Evolutionary conservation across 2,329 filamentous ascomycete species (phyloP), one percentile per base, ranked within the genome.

Genomic region (Fusarium phyllophilum): DNA sequence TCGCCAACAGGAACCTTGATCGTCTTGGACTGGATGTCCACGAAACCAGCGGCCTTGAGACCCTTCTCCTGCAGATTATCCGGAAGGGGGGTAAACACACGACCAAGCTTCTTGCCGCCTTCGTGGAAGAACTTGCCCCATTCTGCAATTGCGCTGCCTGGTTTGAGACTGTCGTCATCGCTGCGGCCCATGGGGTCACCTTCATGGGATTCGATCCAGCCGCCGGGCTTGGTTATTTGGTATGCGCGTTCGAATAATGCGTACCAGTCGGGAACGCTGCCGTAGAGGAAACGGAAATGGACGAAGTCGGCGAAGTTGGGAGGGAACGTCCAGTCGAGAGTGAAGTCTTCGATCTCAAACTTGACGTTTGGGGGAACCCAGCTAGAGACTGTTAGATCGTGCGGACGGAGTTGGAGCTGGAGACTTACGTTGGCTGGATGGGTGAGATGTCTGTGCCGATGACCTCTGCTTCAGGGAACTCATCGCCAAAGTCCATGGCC

Each of bases 271-370:
- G 83, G 80, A 63, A 91, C 86, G 62, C 86, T 86, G 31, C 90
- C 90, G 8, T 86, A 82, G 72, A 92, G 82, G 74, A 88, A 84
- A 36, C 88, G 86, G 13, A 88, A 86, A 77, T 92, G 91, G 60
- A 92, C 86, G 73, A 87, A 89, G 79, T 92, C 89, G 75, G 90
- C 89, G 36, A 84, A 79, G 62, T 74, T 66, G 11, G 62, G 55
- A 38, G 62, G 54, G 44, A 78, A 81, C 2, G 78, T 81, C 80
- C 80, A 81, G 31, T 76, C 34, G 57, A 77, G 49, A 67, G 78
- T 67, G 63, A 79, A 68, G 81, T 82, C 52, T 81, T 83, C 73
- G 18, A 75, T 75, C 48, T 75, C 73, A 44, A 80, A 80, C 73
- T 88, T 86, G 68, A 91, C 89, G 73, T 79, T 79, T 3, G 78